phyloP scores from a whole-genome alignment of 495 filamentous ascomycete genomes.

The Aspergillus sclerotiicarbonarius region DNA sequence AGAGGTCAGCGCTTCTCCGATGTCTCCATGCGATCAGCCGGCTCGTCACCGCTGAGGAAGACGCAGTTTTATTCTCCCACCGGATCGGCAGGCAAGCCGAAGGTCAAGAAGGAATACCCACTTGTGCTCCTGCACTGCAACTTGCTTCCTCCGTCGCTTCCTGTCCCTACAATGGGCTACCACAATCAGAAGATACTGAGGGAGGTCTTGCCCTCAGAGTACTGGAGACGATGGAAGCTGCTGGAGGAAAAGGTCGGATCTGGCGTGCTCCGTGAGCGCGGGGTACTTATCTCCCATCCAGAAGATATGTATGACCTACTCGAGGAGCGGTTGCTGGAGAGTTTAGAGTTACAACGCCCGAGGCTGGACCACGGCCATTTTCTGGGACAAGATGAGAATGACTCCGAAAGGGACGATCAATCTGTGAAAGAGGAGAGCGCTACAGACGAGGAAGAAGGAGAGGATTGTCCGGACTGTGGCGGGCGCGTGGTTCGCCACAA shows the following conservation, averaged over 20 bases:
- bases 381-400: conserved; percentile 39
- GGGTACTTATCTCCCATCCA: conserved; percentile 84
- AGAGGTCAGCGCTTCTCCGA: conserved; percentile 27
- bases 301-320: conserved; percentile 87
- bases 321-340: conserved; percentile 88
- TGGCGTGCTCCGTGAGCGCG: conserved; percentile 67
- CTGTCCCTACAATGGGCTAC: conserved; percentile 52
- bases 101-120: conserved; percentile 64
- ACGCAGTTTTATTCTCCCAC: conserved; percentile 48
- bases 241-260: conserved; percentile 77
- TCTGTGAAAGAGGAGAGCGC: conserved; percentile 30
- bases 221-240: conserved; percentile 70
- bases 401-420: conserved; percentile 36
- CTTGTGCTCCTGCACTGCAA: conserved; percentile 88
- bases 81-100: conserved; percentile 45
- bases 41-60: conserved; percentile 36
- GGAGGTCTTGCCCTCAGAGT: conserved; percentile 53
- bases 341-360: conserved; percentile 72
- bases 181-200: conserved; percentile 51
- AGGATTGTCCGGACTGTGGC: conserved; percentile 62
- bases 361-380: conserved; percentile 78
- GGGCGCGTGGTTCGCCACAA: conserved; percentile 50
- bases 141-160: conserved; percentile 69
- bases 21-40: conserved; percentile 34
- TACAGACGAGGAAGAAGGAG: conserved; percentile 39